phyloP scores from a whole-genome alignment of 148 eudicot species.

The Selenicereus undatus region DNA sequence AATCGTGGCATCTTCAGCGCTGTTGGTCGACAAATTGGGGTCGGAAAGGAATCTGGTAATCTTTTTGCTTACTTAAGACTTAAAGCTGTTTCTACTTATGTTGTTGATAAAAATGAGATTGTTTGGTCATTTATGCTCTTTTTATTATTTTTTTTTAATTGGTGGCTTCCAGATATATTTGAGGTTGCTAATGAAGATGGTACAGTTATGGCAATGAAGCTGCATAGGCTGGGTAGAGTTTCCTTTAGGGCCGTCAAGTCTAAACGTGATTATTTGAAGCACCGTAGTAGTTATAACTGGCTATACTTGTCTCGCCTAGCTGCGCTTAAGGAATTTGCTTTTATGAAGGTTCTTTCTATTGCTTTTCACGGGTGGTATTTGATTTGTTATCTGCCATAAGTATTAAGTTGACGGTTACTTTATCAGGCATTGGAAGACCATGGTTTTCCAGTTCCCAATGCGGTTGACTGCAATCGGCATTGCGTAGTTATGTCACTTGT shows the following conservation, averaged over 20 bases:
- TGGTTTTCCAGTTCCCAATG: conserved; percentile 87
- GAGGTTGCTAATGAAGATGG: conserved; percentile 95
- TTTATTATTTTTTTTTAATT: not conserved
- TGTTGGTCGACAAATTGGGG: conserved; percentile 97
- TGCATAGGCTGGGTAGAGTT: conserved; percentile 87
- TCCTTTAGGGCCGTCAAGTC: conserved; percentile 97
- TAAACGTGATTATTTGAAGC: conserved; percentile 93
- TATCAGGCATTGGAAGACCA: conserved; percentile 81
- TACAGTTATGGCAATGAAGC: conserved; percentile 81
- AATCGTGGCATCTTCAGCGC: conserved; percentile 79
- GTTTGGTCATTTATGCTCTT: not conserved
- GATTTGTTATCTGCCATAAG: conserved; percentile 9
- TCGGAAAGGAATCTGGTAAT: conserved; percentile 92
- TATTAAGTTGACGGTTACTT: conserved; percentile 18
- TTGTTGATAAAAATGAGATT: not conserved
- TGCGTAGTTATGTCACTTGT: conserved; percentile 95
- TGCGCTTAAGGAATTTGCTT: conserved; percentile 89
- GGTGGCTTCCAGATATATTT: conserved; percentile 61
- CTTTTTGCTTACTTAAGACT: not conserved
- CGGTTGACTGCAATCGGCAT: conserved; percentile 95
- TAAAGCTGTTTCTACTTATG: not conserved
- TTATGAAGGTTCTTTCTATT: conserved; percentile 72
- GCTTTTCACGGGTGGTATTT: not conserved
- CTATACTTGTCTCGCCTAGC: conserved; percentile 91
- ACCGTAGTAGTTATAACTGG: conserved; percentile 84